A percentile compares a stretch with the other conserved stretches of the same genome.
These are phyloP conservation scores for Cylindrotheca fusiformis DNA, from an alignment of 108 stramenopile species.

Conservation along the genomic window DNA sequence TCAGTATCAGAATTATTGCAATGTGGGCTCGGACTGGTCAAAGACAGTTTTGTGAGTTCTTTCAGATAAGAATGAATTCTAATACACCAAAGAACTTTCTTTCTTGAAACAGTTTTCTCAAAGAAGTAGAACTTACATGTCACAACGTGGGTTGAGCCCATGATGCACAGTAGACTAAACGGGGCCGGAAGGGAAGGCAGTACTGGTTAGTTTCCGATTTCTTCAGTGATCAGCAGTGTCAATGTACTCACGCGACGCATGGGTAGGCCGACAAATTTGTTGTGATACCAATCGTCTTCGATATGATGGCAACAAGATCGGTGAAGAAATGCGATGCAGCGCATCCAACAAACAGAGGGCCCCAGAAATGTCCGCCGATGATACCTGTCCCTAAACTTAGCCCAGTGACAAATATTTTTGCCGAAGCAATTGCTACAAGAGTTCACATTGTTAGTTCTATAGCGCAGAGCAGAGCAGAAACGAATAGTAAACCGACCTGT, in stretches of 20 bases:
- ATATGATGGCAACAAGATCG: slow-evolving; percentile 17
- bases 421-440: slow-evolving; percentile 24
- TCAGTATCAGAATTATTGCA: slow-evolving; percentile 61
- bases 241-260: slow-evolving; percentile 40
- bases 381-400: slow-evolving; percentile 57
- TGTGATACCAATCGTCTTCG: slow-evolving; percentile 20
- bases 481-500: not conserved
- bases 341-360: slow-evolving; percentile 53
- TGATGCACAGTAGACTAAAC: slow-evolving; percentile 43
- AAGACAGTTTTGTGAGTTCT: no score
- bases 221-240: no score
- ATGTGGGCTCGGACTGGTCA: slow-evolving; percentile 53
- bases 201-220: no score
- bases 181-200: no score
- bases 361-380: slow-evolving; percentile 66
- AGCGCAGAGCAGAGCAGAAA: no score
- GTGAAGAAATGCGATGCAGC: slow-evolving; percentile 49
- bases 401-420: slow-evolving; percentile 52
- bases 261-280: slow-evolving; percentile 42
- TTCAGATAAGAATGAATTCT: no score
- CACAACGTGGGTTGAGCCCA: slow-evolving; percentile 58
- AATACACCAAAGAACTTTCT: not conserved
- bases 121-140: slow-evolving; percentile 20
- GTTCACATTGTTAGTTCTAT: no score
- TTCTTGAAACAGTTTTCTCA: not conserved